Evolutionary conservation across 2,329 filamentous ascomycete genomes (phyloP).

Genomic region (Aspergillus alliaceus): DNA sequence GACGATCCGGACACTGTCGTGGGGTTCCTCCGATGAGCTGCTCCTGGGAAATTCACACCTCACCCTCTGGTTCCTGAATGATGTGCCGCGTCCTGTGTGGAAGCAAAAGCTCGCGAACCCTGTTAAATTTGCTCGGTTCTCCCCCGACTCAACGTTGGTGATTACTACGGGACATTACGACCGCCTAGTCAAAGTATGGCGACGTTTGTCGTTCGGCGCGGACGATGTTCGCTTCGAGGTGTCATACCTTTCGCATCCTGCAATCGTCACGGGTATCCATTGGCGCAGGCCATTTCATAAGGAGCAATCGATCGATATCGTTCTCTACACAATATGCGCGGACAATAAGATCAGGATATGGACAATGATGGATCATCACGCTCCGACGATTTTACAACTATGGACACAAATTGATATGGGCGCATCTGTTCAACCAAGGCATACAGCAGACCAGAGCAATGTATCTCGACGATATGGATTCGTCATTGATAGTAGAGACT

Average conservation of each 20-base stretch:
- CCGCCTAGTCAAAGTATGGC: conserved; percentile 88
- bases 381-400: conserved; percentile 70
- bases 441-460: conserved; percentile 39
- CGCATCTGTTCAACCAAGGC: conserved; percentile 64
- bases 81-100: conserved; percentile 62
- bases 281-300: conserved; percentile 79
- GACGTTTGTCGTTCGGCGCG: conserved; percentile 77
- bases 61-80: conserved; percentile 64
- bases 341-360: conserved; percentile 82
- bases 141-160: conserved; percentile 83
- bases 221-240: conserved; percentile 87
- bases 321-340: conserved; percentile 83
- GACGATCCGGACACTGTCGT: conserved; percentile 67
- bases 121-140: conserved; percentile 73
- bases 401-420: conserved; percentile 80
- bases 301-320: conserved; percentile 79
- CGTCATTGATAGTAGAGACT: conserved; percentile 78
- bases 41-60: conserved; percentile 72
- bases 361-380: conserved; percentile 72
- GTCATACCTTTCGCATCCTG: conserved; percentile 83
- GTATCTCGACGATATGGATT: conserved; percentile 66
- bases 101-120: conserved; percentile 70
- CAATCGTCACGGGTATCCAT: conserved; percentile 74
- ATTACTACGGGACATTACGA: conserved; percentile 79
- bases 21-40: conserved; percentile 83